phyloP scores from a whole-genome alignment of 2,329 filamentous ascomycete genomes.

The Blastomyces silverae region DNA sequence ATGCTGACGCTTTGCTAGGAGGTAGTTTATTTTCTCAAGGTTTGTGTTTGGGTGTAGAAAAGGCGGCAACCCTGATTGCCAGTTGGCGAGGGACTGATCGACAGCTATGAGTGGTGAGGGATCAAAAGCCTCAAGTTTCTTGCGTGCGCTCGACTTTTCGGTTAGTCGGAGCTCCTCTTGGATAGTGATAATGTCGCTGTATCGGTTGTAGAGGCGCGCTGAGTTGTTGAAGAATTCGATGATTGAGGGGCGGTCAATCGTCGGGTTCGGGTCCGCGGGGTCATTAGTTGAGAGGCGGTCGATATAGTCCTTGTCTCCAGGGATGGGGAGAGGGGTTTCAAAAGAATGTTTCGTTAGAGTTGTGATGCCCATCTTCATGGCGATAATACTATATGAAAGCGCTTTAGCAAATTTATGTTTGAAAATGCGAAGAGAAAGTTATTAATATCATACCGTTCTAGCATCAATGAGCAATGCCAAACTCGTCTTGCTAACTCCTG shows the following conservation, averaged over 20 bases:
- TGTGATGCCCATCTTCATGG: conserved; percentile 23
- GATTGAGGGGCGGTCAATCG: conserved; percentile 24
- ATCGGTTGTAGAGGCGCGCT: conserved; percentile 24
- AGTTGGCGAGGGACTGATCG: conserved; percentile 24
- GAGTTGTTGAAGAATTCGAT: conserved; percentile 25
- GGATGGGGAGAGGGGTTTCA: conserved; percentile 23
- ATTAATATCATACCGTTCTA: conserved; percentile 21
- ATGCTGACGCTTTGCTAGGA: conserved; percentile 24
- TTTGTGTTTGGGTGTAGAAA: conserved; percentile 19
- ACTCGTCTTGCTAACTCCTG: conserved; percentile 24
- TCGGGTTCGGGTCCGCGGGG: background rate
- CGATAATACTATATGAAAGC: conserved; percentile 20
- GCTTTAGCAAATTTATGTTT: background rate
- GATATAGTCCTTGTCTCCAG: conserved; percentile 26
- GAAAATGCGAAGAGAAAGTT: background rate
- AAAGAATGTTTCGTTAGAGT: conserved; percentile 22
- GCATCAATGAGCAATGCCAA: conserved; percentile 27
- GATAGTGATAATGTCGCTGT: conserved; percentile 23
- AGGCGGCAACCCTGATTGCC: conserved; percentile 24
- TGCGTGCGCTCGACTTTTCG: conserved; percentile 18
- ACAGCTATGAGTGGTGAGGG: conserved; percentile 20
- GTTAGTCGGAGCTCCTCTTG: conserved; percentile 23
- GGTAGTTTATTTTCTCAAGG: conserved; percentile 15
- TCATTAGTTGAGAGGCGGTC: conserved; percentile 21
- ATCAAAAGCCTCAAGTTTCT: conserved; percentile 24